phyloP scores from a whole-genome alignment of 495 filamentous ascomycete genomes.

The Aspergillus wentii region DNA sequence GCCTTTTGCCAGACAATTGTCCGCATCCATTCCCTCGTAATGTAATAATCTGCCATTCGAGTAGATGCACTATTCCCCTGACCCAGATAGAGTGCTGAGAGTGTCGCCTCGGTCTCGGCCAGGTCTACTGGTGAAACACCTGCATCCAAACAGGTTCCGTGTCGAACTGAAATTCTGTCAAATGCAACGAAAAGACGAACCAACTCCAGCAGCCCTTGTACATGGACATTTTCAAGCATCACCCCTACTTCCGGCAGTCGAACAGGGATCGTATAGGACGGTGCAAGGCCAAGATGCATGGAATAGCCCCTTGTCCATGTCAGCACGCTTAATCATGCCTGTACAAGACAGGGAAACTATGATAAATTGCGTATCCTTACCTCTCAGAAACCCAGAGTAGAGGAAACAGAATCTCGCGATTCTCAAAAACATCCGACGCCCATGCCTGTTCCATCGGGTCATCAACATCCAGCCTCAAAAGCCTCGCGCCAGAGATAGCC shows the following conservation, averaged over 20 bases:
- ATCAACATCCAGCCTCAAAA: constrained; percentile 18
- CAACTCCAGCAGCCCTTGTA: constrained; percentile 21
- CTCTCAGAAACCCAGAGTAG: constrained; percentile 30
- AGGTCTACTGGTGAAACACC: constrained; percentile 2
- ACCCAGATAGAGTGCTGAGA: constrained; percentile 13
- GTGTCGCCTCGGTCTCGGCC: constrained; percentile 13
- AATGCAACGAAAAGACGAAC: constrained; percentile 23
- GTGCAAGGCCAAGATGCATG: constrained; percentile 24
- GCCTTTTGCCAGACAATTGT: constrained; percentile 74
- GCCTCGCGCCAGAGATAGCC: constrained; percentile 18
- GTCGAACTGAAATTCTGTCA: constrained; percentile 14
- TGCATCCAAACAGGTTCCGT: background rate
- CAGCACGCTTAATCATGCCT: background rate
- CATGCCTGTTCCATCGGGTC: background rate
- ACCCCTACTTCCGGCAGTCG: constrained; percentile 1
- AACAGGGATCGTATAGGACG: constrained; percentile 18
- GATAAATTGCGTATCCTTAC: constrained; percentile 4
- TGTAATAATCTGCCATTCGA: constrained; percentile 24
- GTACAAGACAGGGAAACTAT: background rate
- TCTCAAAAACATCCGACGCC: constrained; percentile 13
- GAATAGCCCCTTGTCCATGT: constrained; percentile 27
- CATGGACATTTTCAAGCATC: constrained; percentile 11
- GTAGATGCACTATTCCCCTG: constrained; percentile 11
- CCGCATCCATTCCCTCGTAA: constrained; percentile 61
- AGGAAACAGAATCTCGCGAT: constrained; percentile 21